phyloP scores from a whole-genome alignment of 1,139 yeast genomes.

The Taphrina flavorubra region DNA sequence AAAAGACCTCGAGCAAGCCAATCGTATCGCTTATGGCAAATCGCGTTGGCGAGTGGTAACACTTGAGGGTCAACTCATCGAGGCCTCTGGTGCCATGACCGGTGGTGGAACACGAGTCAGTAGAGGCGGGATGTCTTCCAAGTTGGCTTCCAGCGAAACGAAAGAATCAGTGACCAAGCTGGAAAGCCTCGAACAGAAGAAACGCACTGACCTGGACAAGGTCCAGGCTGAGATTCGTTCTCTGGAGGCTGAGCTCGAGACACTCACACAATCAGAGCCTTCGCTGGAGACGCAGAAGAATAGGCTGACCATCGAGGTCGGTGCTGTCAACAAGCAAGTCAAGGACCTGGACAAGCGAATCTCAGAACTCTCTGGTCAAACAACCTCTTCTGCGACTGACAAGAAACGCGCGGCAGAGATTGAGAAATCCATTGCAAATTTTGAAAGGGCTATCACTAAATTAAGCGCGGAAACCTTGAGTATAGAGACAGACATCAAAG shows the following conservation, averaged over 20 bases:
- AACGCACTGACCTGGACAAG: conserved; percentile 14
- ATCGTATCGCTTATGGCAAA: conserved; percentile 83
- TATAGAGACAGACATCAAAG: conserved; percentile 64
- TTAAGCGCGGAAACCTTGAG: conserved; percentile 64
- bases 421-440: conserved; percentile 47
- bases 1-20: conserved; percentile 75
- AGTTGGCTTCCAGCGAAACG: conserved; percentile 54
- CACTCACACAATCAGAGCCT: conserved; percentile 63
- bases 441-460: conserved; percentile 54
- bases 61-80: conserved; percentile 87
- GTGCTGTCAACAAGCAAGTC: conserved; percentile 61
- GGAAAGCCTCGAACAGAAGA: conserved; percentile 62
- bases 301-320: conserved; percentile 68
- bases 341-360: conserved; percentile 54
- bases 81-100: conserved; percentile 94
- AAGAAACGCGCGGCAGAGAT: conserved; percentile 47
- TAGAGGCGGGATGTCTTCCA: conserved; percentile 64
- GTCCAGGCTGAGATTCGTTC: conserved; percentile 59
- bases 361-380: conserved; percentile 48
- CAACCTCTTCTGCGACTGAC: conserved; percentile 43
- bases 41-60: conserved; percentile 88
- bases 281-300: conserved; percentile 69
- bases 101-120: conserved; percentile 86
- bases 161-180: conserved; percentile 64
- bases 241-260: conserved; percentile 50